Percentiles rank a stretch among this genome's conserved stretches.
These are phyloP conservation scores for Coniochaeta prunicola DNA, from an alignment of 2,329 filamentous ascomycete genomes.

Conservation along the genomic window DNA sequence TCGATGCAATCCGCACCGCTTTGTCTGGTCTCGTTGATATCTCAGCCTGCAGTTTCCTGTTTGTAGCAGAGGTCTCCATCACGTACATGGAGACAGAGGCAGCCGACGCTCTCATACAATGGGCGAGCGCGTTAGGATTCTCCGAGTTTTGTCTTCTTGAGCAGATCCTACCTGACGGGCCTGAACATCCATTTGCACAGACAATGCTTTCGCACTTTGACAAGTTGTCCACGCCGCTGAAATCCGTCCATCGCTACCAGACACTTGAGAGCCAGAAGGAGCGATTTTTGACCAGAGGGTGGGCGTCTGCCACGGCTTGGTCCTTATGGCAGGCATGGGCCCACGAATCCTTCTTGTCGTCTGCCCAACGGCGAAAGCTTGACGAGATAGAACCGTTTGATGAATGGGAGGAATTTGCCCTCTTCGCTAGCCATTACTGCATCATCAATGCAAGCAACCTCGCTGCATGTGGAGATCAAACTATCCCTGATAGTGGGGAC, in stretches of 20 bases:
- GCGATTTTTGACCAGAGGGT: slow-evolving; percentile 65
- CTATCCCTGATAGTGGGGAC: background rate
- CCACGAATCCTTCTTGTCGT: slow-evolving; percentile 56
- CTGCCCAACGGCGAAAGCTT: slow-evolving; percentile 51
- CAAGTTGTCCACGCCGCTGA: slow-evolving; percentile 72
- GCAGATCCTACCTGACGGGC: slow-evolving; percentile 74
- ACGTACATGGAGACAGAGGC: slow-evolving; percentile 77
- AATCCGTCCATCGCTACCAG: slow-evolving; percentile 65
- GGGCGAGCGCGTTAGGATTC: slow-evolving; percentile 65
- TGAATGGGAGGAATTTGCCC: slow-evolving; percentile 89
- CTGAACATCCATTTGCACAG: slow-evolving; percentile 72
- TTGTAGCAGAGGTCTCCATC: slow-evolving; percentile 83
- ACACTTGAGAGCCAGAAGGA: slow-evolving; percentile 55
- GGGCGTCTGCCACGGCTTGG: slow-evolving; percentile 52
- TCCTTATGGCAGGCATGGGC: slow-evolving; percentile 83
- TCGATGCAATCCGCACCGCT: slow-evolving; percentile 50
- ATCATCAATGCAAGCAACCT: slow-evolving; percentile 53
- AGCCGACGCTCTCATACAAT: slow-evolving; percentile 68
- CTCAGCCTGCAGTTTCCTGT: slow-evolving; percentile 58
- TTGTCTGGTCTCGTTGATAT: slow-evolving; percentile 53
- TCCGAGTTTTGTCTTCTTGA: slow-evolving; percentile 82
- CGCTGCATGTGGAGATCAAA: background rate
- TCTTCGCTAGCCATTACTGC: slow-evolving; percentile 82
- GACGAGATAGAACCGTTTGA: slow-evolving; percentile 79
- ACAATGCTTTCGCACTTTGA: slow-evolving; percentile 82